Conservation (phyloP, 495 filamentous ascomycete genomes). For the Astrothelium macrocarpum region DNA sequence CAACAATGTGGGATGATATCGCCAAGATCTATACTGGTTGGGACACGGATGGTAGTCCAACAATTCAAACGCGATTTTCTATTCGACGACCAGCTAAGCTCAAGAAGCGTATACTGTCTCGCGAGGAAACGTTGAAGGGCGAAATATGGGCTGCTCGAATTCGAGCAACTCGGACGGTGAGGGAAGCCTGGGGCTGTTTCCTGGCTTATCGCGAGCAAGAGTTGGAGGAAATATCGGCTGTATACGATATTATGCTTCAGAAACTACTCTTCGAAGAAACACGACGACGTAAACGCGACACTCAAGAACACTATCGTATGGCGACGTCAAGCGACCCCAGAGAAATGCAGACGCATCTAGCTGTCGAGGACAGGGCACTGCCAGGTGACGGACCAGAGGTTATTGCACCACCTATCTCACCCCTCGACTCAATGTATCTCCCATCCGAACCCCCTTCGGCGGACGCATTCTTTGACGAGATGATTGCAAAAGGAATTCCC, state of each 20-base stretch:
- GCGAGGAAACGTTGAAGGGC: neutral
- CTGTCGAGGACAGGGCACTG: slow-evolving; percentile 27
- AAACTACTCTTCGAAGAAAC: slow-evolving; percentile 44
- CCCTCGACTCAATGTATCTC: slow-evolving; percentile 50
- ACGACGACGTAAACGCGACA: slow-evolving; percentile 22
- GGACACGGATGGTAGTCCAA: slow-evolving; percentile 60
- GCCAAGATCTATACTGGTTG: slow-evolving; percentile 52
- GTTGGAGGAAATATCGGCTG: slow-evolving; percentile 18
- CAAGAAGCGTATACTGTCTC: neutral
- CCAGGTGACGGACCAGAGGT: slow-evolving; percentile 56
- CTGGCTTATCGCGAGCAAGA: slow-evolving; percentile 40
- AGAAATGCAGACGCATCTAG: neutral
- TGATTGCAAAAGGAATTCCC: slow-evolving; percentile 40
- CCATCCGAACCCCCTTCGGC: slow-evolving; percentile 44
- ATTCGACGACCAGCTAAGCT: slow-evolving; percentile 15
- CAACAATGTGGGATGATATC: slow-evolving; percentile 45
- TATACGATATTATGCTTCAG: slow-evolving; percentile 53
- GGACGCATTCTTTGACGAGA: slow-evolving; percentile 44
- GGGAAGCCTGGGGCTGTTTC: slow-evolving; percentile 67
- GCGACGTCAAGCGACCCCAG: neutral
- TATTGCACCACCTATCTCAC: slow-evolving; percentile 44
- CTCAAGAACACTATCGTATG: neutral
- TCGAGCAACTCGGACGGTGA: slow-evolving; percentile 53
- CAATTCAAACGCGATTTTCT: slow-evolving; percentile 47
- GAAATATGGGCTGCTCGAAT: slow-evolving; percentile 52